Evolutionary conservation across 2,329 filamentous ascomycete genomes (phyloP).

Genomic region (Hypoxylon sp.): DNA sequence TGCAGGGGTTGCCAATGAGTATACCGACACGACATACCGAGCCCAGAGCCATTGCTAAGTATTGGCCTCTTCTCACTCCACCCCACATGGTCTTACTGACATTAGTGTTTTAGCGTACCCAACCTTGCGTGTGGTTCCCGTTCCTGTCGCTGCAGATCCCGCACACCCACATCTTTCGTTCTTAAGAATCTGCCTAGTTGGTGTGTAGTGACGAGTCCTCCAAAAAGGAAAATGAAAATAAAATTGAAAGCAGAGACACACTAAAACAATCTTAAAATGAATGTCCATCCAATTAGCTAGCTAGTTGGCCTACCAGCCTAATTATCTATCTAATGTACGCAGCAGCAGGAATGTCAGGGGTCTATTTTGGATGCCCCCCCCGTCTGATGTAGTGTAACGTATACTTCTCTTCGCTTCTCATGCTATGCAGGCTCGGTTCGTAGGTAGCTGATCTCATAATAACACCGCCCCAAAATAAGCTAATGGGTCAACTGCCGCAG

Average conservation of each 20-base stretch:
- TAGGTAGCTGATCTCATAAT: conserved; percentile 8
- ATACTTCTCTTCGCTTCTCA: too few species aligned
- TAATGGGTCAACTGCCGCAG: conserved; percentile 31
- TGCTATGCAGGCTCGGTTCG: neutral
- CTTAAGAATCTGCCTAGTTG: conserved; percentile 5
- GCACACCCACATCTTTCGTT: conserved; percentile 21
- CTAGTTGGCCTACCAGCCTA: too few species aligned
- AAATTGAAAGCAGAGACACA: conserved; percentile 10
- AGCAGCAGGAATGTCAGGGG: too few species aligned
- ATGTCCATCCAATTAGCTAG: too few species aligned
- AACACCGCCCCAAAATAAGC: conserved; percentile 19
- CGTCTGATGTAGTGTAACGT: conserved; percentile 20
- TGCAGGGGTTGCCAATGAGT: neutral
- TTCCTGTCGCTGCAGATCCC: conserved; percentile 21
- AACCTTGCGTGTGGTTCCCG: conserved; percentile 27
- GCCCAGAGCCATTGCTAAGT: neutral
- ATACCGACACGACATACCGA: neutral
- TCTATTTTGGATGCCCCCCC: conserved; percentile 4
- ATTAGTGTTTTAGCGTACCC: too few species aligned
- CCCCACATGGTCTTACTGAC: conserved; percentile 19
- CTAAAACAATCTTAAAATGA: too few species aligned
- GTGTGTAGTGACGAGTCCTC: too few species aligned
- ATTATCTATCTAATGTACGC: too few species aligned
- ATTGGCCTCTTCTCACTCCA: too few species aligned
- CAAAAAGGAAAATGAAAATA: conserved; percentile 10